These are phyloP conservation scores for Meira nashicola DNA, from an alignment of 1,284 basidiomycete species.

Conservation along the genomic window DNA sequence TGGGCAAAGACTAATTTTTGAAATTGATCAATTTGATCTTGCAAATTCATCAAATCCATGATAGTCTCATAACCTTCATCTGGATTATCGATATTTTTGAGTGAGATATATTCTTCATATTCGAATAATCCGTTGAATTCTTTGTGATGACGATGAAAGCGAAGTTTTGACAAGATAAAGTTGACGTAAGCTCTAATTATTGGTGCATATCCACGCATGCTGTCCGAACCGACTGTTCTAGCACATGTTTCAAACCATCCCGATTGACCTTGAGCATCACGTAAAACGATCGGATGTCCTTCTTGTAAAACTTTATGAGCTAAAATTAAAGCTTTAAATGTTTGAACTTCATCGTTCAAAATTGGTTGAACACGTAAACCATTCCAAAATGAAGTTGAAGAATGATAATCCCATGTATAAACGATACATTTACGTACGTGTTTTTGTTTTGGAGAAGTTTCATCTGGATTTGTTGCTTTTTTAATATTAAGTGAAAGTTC, in stretches of 20 bases:
- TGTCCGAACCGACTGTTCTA: conserved; percentile 40
- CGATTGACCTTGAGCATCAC: conserved; percentile 49
- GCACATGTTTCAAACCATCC: conserved; percentile 53
- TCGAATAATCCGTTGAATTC: conserved; percentile 53
- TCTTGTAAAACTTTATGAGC: conserved; percentile 53
- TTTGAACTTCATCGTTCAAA: conserved; percentile 51
- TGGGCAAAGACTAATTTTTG: conserved; percentile 52
- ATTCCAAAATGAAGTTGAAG: conserved; percentile 50
- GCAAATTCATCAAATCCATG: conserved; percentile 52
- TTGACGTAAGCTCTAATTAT: conserved; percentile 50
- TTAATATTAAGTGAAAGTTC: conserved; percentile 50
- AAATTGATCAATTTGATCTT: conserved; percentile 52
- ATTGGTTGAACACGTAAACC: conserved; percentile 51
- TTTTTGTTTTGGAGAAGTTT: conserved; percentile 52
- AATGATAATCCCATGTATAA: conserved; percentile 53
- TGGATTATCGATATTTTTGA: conserved; percentile 53
- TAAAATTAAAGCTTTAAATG: conserved; percentile 52
- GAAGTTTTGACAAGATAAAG: conserved; percentile 50
- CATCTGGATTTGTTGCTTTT: conserved; percentile 49
- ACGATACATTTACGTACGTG: conserved; percentile 53
- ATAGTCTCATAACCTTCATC: conserved; percentile 53
- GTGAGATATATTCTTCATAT: conserved; percentile 53
- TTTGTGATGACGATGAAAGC: conserved; percentile 52
- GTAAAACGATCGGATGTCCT: conserved; percentile 47
- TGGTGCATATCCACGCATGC: conserved; percentile 41